Percentiles rank a stretch among this genome's conserved stretches.
phyloP scores from a whole-genome alignment of 164 flowering plant species.

The Saururus chinensis region DNA sequence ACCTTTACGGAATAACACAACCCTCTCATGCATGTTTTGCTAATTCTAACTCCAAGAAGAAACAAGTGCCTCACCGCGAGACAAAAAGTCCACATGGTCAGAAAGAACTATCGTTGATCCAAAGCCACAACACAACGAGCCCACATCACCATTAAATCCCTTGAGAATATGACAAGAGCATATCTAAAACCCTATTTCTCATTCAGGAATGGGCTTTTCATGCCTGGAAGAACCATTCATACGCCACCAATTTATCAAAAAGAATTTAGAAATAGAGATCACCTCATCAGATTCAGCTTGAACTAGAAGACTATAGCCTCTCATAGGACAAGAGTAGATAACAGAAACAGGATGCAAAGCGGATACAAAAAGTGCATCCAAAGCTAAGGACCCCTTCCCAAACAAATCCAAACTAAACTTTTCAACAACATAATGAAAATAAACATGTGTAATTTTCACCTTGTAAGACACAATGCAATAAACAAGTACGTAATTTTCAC shows the following conservation, averaged over 20 bases:
- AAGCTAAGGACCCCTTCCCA: slow-evolving; percentile 1
- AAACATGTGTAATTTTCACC: slow-evolving; percentile 36
- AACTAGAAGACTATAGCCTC: neutral
- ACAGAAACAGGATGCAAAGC: neutral
- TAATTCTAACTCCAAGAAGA: no score
- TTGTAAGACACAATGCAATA: slow-evolving; percentile 46
- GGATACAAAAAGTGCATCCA: neutral
- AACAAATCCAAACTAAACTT: slow-evolving; percentile 5
- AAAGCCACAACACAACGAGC: no score
- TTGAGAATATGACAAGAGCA: neutral
- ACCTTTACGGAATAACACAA: no score
- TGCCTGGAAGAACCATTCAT: neutral
- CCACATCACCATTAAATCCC: neutral
- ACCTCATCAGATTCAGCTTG: neutral
- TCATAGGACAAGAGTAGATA: neutral
- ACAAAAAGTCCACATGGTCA: no score
- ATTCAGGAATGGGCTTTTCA: neutral
- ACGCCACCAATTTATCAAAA: neutral
- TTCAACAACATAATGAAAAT: slow-evolving; percentile 3
- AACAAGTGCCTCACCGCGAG: no score
- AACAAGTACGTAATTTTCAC: slow-evolving; percentile 28
- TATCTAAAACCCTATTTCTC: neutral
- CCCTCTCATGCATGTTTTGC: no score
- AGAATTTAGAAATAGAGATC: neutral
- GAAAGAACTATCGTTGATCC: no score